These are phyloP conservation scores for Penicillium brevicompactum DNA, from an alignment of 2,329 filamentous ascomycete species.

Conservation along the genomic window DNA sequence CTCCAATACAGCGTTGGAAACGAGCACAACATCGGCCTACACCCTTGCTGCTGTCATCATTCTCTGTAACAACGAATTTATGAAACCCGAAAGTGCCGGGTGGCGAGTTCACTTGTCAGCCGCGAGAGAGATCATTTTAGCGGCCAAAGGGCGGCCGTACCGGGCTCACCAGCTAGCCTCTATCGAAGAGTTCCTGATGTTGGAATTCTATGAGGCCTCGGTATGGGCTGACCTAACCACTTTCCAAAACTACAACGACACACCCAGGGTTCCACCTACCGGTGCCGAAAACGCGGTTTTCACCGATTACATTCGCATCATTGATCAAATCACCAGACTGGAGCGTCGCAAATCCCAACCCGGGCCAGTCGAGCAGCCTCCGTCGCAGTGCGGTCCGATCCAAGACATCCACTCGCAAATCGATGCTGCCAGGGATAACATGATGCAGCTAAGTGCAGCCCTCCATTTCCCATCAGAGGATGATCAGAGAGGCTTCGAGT, in stretches of 20 bases:
- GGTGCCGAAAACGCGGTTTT: slow-evolving; percentile 17
- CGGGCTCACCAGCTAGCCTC: neutral
- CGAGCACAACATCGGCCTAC: slow-evolving; percentile 2
- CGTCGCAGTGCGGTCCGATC: neutral
- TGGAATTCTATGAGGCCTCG: slow-evolving; percentile 23
- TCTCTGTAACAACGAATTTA: slow-evolving; percentile 25
- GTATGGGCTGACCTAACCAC: slow-evolving; percentile 18
- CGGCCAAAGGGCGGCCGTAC: neutral
- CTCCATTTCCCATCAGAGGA: slow-evolving; percentile 7
- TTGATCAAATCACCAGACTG: slow-evolving; percentile 21
- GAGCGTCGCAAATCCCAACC: slow-evolving; percentile 11
- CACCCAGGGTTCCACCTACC: slow-evolving; percentile 5
- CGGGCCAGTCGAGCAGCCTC: neutral
- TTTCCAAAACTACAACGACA: slow-evolving; percentile 15
- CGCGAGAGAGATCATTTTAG: slow-evolving; percentile 21
- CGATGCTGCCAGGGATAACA: neutral
- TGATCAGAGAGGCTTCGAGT: slow-evolving; percentile 11
- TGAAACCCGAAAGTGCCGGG: slow-evolving; percentile 17
- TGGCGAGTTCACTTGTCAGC: slow-evolving; percentile 25
- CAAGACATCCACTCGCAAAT: slow-evolving; percentile 7
- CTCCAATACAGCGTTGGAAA: neutral
- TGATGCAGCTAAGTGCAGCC: slow-evolving; percentile 1
- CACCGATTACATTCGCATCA: slow-evolving; percentile 20
- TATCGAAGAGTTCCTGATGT: slow-evolving; percentile 21
- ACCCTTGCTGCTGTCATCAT: slow-evolving; percentile 22